A percentile compares a stretch with the other conserved stretches of the same genome.
Evolutionary conservation across 192 early-diverging fungal species (phyloP).

Genomic region (Coemansia sp.): DNA sequence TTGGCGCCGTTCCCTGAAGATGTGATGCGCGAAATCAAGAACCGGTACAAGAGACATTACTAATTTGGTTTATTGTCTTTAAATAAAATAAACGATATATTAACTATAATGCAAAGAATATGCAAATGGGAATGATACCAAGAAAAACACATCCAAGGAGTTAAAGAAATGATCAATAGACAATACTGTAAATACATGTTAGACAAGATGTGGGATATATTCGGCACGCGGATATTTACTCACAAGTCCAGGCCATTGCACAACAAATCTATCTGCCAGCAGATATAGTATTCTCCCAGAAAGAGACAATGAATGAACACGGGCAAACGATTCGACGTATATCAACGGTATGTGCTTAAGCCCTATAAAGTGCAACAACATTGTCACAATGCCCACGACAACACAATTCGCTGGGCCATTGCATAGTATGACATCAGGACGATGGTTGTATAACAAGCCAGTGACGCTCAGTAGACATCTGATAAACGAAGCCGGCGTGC

Average conservation of each 20-base stretch:
- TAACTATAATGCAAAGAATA: not conserved
- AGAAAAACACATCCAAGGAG: not conserved
- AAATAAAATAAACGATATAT: slow-evolving; percentile 7
- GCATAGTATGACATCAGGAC: slow-evolving; percentile 71
- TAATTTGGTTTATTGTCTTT: slow-evolving; percentile 13
- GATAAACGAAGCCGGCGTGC: slow-evolving; percentile 58
- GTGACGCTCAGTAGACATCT: slow-evolving; percentile 22
- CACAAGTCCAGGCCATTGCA: slow-evolving; percentile 80
- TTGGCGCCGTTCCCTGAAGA: slow-evolving; percentile 47
- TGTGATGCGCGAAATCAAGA: slow-evolving; percentile 46
- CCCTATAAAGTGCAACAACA: slow-evolving; percentile 59
- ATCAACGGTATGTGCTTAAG: slow-evolving; percentile 62
- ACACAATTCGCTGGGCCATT: slow-evolving; percentile 93
- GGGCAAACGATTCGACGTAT: slow-evolving; percentile 91
- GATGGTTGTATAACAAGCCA: slow-evolving; percentile 35
- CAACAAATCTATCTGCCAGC: slow-evolving; percentile 81
- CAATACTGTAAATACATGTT: slow-evolving; percentile 1
- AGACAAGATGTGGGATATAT: slow-evolving; percentile 68
- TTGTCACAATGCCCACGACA: slow-evolving; percentile 62
- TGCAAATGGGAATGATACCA: too few relatives aligned
- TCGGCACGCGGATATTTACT: slow-evolving; percentile 59
- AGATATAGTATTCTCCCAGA: slow-evolving; percentile 79
- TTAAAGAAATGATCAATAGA: not conserved
- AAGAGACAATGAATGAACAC: slow-evolving; percentile 82
- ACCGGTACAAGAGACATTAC: slow-evolving; percentile 42